Evolutionary conservation across 352 stramenopile species (phyloP), one percentile per base, ranked within the genome.

Genomic region (Phytophthora citricola): DNA sequence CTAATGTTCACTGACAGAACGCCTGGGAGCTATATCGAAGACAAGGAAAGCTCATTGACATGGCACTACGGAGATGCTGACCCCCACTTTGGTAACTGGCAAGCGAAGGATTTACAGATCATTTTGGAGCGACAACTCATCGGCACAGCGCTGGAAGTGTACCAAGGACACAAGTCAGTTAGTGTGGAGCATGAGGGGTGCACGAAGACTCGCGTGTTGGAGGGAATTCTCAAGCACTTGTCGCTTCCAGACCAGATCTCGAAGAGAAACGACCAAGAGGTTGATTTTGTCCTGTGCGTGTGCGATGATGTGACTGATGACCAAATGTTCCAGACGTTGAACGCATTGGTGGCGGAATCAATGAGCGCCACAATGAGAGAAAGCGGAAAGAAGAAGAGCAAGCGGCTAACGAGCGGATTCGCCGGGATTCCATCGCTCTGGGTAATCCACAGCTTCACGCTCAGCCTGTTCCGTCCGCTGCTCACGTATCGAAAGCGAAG

Each of bases 291-390:
- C 14, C 51, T 97, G 7, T 96, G 89, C 39, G 89, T 97, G 36
- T 94, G 90, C 56, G 90, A 97, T 61, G 90, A 97, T 54, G 79
- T 88, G 27, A 94, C 82, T 1, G 90, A 97, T 54, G 89, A 97
- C 56, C 89, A 97, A 76, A 96, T 97, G 89, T 97, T 96, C 66
- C 84, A 94, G 66, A 94, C 83, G 22, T 64, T 97, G 45, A 91
- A 93, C 48, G 76, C 83, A 24, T 69, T 95, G n/a, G 66, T 90
- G 24, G 69, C 68, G 1, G 88, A 94, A 38, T 93, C 3, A 91
- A 87, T 36, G 82, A 93, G 62, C 81, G 84, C 20, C 80, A 91
- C 31, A 79, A 89, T 40, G 78, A 80, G 41, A 76, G 71, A 47
- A 85, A 83, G 39, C 44, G 61, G 4, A 72, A 77, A 29, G 72